Evolutionary conservation across 2,329 filamentous ascomycete genomes (phyloP), one percentile per base, ranked within the genome.

Genomic region (Fusarium oxysporum): DNA sequence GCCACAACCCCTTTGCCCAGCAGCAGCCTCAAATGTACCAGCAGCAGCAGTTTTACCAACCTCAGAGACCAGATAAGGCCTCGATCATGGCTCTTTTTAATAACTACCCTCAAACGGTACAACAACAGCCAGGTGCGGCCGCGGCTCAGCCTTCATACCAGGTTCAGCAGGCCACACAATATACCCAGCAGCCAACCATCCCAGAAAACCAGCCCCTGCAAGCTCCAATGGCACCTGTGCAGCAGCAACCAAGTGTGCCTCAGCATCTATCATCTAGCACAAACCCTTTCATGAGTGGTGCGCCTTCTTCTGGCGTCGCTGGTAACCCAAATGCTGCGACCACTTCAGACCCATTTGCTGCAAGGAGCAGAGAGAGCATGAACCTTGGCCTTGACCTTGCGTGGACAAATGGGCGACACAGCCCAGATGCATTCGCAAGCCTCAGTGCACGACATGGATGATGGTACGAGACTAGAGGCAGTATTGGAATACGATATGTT

Each of bases 401-500:
- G 50, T 91, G 89, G 89, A 86, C 86, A 76, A 92, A 91, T 75
- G 93, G 93, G 14, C 85, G 93, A 45, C 92, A 95, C 78, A 94
- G 92, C 76, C 93, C 93, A 7, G 93, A 95, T 81, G 93, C 93
- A 19, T 95, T 95, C 85, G 90, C 92, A 5, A 93, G 91, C 56
- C 83, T 95, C 71, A 94, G 92, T 77, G 90, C 92, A 58, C 84
- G 88, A 73, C 86, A 88, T 77, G 82, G 80, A 78, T 86, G 75
- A 82, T 78, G 62, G 80, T 72, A 82, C 68, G 66, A 73, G 43
- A 66, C 40, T 10, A 56, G 28, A 62, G 53, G 32, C 45, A 54
- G 59, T 28, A 53, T 65, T 68, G 70, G 59, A 50, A 72, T 68
- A 72, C 55, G 54, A 48, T 57, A 65, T 70, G 54, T 55, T 50